Evolutionary conservation across 2,329 filamentous ascomycete genomes (phyloP), one percentile per base, ranked within the genome.

Genomic region (Diaporthe destruens): DNA sequence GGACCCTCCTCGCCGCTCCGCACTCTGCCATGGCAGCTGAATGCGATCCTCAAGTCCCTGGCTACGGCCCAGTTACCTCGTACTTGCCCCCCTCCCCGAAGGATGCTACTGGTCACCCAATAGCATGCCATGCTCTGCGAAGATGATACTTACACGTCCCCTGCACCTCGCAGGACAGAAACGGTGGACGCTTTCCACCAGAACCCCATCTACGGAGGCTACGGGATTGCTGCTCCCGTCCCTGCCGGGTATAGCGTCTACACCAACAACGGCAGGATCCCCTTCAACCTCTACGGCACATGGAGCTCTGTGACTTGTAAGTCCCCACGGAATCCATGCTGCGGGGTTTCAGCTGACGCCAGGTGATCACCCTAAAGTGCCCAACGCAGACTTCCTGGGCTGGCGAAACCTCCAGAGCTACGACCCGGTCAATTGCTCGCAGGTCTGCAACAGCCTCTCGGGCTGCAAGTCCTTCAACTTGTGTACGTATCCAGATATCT

Each of bases 351-450:
- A 36, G 32, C 61, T 65, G 61, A 65, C 44, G 12, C 20, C 9
- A 18, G 44, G 9, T 20, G 29, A 51, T 36, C 18, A 9, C 6
- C 61, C 36, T n/a, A 65, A 16, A 65, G 61, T 65, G 44, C 61
- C 61, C 44, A 23, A 25, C 11, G 32, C 14, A 12, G 51, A 65
- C 25, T 65, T 36, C 12, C 32, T 65, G 4, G 61, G 61, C 20
- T 51, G 44, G 61, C 44, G 61, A 2, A 51, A 65, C 61, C 29
- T 51, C 3, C 6, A 36, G 6, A 51, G 20, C 7, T 51, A 36
- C 11, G 61, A 65, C n/a, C 44, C 61, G 20, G 34, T n/a, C 29
- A 51, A 51, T 8, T 65, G 61, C 44, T 51, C 61, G 44, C 12
- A 44, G 3, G 25, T 36, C 6, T 65, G 59, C 44, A 65, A 65